Conservation (phyloP, 2,329 filamentous ascomycete genomes). For the Cladosporium colombiae region DNA sequence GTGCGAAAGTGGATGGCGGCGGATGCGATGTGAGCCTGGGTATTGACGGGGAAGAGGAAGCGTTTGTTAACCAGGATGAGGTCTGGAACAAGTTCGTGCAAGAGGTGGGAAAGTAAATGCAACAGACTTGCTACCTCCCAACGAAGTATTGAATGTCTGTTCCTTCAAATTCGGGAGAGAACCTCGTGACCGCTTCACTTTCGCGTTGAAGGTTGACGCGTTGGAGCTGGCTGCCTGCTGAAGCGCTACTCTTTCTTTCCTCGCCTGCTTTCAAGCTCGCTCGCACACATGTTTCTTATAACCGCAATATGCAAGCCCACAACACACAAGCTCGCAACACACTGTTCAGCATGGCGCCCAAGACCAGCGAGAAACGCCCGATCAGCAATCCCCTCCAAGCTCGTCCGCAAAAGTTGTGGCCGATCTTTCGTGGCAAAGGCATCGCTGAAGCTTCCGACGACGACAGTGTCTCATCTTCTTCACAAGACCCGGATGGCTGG, state of each 20-base stretch:
- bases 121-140: background rate
- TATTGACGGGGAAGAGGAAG: constrained; percentile 22
- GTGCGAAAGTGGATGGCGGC: constrained; percentile 23
- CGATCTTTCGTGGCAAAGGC: too few relatives aligned
- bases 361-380: too few relatives aligned
- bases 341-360: too few relatives aligned
- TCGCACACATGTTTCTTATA: background rate
- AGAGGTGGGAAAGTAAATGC: background rate
- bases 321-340: too few relatives aligned
- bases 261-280: background rate
- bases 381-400: too few relatives aligned
- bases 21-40: constrained; percentile 27
- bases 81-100: constrained; percentile 23
- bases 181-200: constrained; percentile 1
- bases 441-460: too few relatives aligned
- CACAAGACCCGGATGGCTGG: too few relatives aligned
- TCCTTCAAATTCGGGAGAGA: background rate
- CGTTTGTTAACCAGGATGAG: constrained; percentile 21
- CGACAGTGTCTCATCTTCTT: too few relatives aligned
- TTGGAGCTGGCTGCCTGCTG: background rate
- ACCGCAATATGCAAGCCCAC: background rate
- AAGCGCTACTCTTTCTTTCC: background rate
- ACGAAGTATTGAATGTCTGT: background rate
- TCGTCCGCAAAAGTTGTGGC: too few relatives aligned
- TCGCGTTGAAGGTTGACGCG: constrained; percentile 6